These are phyloP conservation scores for Candida cerambycidarum DNA, from an alignment of 805 yeast genomes.

Conservation along the genomic window DNA sequence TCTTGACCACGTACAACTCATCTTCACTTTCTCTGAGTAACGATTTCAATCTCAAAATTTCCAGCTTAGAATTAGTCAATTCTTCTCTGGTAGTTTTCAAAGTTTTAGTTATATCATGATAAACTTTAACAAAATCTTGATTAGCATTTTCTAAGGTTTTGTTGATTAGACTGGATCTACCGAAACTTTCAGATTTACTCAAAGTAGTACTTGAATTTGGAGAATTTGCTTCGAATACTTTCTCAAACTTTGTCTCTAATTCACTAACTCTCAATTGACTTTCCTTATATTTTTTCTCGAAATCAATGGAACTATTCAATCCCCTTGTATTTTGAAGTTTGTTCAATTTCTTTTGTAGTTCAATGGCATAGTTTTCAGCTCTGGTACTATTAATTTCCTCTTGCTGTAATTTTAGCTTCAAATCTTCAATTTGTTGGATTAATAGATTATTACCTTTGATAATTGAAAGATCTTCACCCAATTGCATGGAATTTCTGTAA, in stretches of 20 bases:
- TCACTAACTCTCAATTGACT: constrained; percentile 33
- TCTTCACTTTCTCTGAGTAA: constrained; percentile 44
- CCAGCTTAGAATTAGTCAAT: constrained; percentile 40
- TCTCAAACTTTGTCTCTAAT: constrained; percentile 31
- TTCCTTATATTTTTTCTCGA: constrained; percentile 35
- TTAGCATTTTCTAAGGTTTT: constrained; percentile 27
- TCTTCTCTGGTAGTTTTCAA: constrained; percentile 45
- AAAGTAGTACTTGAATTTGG: constrained; percentile 16
- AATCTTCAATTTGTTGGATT: constrained; percentile 47
- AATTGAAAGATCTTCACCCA: constrained; percentile 29
- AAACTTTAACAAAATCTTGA: constrained; percentile 48
- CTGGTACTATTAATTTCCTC: constrained; percentile 52
- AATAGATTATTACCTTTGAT: constrained; percentile 18
- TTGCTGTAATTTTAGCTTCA: constrained; percentile 49
- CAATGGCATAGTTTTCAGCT: constrained; percentile 50
- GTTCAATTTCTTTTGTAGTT: constrained; percentile 43
- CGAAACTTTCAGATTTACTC: constrained; percentile 36
- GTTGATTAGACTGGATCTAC: constrained; percentile 22
- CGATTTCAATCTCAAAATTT: constrained; percentile 40
- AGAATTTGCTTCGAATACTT: constrained; percentile 19
- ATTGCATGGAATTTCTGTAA: constrained; percentile 31
- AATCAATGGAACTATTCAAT: constrained; percentile 31
- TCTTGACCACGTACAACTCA: constrained; percentile 40
- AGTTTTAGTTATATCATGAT: constrained; percentile 51
- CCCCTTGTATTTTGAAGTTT: constrained; percentile 43